Evolutionary conservation across 257 asterid species (phyloP), one percentile per base, ranked within the genome.

Genomic region (Schizonepeta tenuifolia): DNA sequence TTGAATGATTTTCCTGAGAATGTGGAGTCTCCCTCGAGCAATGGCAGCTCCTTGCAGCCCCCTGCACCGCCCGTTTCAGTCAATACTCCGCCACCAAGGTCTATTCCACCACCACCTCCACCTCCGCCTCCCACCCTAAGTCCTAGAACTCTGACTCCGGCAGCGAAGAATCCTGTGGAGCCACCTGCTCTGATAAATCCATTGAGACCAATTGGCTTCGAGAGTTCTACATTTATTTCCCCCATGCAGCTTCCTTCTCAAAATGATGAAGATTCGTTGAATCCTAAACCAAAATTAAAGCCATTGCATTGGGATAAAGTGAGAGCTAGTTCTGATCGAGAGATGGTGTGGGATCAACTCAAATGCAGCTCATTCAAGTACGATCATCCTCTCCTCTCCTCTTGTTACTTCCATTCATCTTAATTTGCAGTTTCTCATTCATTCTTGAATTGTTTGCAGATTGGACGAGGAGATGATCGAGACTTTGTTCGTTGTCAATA

Each of bases 281-380:
- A 67, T 44, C 83, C 88, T 6, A 94, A 95, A 78, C 96, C 96
- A 13, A 92, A 90, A 81, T 71, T 95, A 84, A 95, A 95, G 87
- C 90, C 96, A 14, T 75, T 95, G 89, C 99, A 95, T 47, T 92
- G 99, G 99, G 99, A 92, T 77, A 95, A 92, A 89, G 97, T 95
- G 49, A 80, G 93, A 80, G 99, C 97, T 22, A 92, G 93, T 57
- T 95, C 99, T 22, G 97, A 88, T 74, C 83, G 96, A 24, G 97
- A 89, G 82, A 95, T 90, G 97, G 98, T 92, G 76, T 95, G 98
- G 99, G 99, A 95, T 88, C 99, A 92, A 55, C 83, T 95, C 40
- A 87, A 90, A 80, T 86, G 89, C 80, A 88, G 98, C 88, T 87
- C 97, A 15, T 94, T 94, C 55, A 89, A 85, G 99, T 92, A 90